A percentile compares a stretch with the other conserved stretches of the same genome.
Conservation (phyloP, 495 filamentous ascomycete genomes). For the Halenospora varia region DNA sequence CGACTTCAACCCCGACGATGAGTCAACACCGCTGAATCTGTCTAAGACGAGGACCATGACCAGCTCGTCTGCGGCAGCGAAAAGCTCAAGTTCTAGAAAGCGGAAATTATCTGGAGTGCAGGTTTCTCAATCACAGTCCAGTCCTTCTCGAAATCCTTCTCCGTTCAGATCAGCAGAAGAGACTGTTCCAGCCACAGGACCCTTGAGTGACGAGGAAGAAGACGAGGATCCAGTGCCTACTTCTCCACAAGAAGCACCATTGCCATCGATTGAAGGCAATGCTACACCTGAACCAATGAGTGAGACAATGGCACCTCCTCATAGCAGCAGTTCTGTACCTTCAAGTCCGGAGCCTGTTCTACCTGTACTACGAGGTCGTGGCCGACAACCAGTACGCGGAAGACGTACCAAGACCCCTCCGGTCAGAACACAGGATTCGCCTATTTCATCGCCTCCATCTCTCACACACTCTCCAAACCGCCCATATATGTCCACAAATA, state of each 20-base stretch:
- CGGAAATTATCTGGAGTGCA: slow-evolving; percentile 31
- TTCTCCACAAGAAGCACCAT: not conserved
- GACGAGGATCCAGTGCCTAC: not conserved
- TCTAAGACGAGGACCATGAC: slow-evolving; percentile 20
- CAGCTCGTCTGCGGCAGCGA: slow-evolving; percentile 9
- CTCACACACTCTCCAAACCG: slow-evolving; percentile 32
- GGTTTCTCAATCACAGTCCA: slow-evolving; percentile 19
- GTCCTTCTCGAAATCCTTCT: slow-evolving; percentile 7
- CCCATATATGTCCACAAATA: slow-evolving; percentile 27
- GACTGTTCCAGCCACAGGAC: slow-evolving; percentile 9
- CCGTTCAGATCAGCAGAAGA: slow-evolving; percentile 6
- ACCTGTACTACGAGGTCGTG: not conserved
- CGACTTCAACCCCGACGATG: slow-evolving; percentile 58
- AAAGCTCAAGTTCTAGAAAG: slow-evolving; percentile 32
- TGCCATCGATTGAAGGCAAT: slow-evolving; percentile 14
- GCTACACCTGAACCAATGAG: slow-evolving; percentile 36
- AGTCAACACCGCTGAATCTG: slow-evolving; percentile 59
- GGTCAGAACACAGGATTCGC: slow-evolving; percentile 17
- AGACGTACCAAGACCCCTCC: slow-evolving; percentile 19
- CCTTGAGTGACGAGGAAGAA: slow-evolving; percentile 10
- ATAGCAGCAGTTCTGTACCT: slow-evolving; percentile 40
- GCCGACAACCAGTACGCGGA: slow-evolving; percentile 5
- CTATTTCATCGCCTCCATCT: slow-evolving; percentile 27
- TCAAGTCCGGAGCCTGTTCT: slow-evolving; percentile 11
- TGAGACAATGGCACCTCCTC: slow-evolving; percentile 49